phyloP scores from a whole-genome alignment of 2,329 filamentous ascomycete genomes.

The Sarocladium brachiariae region DNA sequence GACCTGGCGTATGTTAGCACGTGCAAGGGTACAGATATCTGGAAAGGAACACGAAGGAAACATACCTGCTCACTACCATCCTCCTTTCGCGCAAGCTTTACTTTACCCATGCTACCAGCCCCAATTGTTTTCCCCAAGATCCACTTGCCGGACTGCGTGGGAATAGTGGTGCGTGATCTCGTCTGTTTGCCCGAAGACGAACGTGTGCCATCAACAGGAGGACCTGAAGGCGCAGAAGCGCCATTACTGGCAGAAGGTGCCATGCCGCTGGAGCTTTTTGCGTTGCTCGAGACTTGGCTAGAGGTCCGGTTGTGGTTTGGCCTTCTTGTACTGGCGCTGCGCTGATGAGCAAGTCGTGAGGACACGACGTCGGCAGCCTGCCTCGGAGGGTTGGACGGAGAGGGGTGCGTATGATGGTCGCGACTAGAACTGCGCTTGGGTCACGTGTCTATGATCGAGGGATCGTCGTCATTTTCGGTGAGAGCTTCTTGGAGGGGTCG shows the following conservation, averaged over 20 bases:
- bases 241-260: constrained; percentile 47
- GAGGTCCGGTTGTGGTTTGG: constrained; percentile 17
- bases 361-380: constrained; percentile 31
- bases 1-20: constrained; percentile 47
- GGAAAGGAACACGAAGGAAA: constrained; percentile 13
- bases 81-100: constrained; percentile 87
- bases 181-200: constrained; percentile 40
- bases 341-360: constrained; percentile 16
- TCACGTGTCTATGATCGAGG: constrained; percentile 57
- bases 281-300: neutral
- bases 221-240: constrained; percentile 42
- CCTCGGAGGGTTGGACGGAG: constrained; percentile 33
- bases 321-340: neutral
- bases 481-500: constrained; percentile 32
- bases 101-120: constrained; percentile 97
- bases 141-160: constrained; percentile 87
- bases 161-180: constrained; percentile 72
- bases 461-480: constrained; percentile 66
- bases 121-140: constrained; percentile 94
- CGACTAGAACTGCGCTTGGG: constrained; percentile 58
- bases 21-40: neutral
- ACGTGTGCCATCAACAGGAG: constrained; percentile 32
- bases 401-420: constrained; percentile 40
- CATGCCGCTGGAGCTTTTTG: constrained; percentile 32
- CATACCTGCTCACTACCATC: constrained; percentile 85